These are phyloP conservation scores for Lycium barbarum DNA, from an alignment of 257 asterid species.

Conservation along the genomic window DNA sequence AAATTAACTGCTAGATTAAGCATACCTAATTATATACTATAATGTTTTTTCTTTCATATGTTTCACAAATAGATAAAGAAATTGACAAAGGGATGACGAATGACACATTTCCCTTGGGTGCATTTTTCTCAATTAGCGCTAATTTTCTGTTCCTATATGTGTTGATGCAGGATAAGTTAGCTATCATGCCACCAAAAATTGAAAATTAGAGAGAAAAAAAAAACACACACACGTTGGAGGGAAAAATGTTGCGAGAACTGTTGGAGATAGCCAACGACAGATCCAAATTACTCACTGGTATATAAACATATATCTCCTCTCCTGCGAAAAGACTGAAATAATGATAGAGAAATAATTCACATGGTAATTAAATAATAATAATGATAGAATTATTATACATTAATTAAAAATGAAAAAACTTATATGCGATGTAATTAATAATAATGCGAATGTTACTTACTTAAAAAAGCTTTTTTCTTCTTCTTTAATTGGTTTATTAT, in stretches of 20 bases:
- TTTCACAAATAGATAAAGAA: neutral
- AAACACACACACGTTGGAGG: neutral
- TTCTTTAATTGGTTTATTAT: no score
- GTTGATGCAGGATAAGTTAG: constrained; percentile 28
- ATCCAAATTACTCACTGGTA: constrained; percentile 24
- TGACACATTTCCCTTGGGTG: neutral
- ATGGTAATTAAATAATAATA: neutral
- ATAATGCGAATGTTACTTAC: no score
- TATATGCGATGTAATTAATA: no score
- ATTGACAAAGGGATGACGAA: neutral
- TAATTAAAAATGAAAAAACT: no score
- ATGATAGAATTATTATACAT: neutral
- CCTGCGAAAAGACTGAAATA: neutral
- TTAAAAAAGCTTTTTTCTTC: no score
- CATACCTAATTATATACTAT: no score
- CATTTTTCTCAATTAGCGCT: neutral
- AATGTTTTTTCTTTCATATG: neutral
- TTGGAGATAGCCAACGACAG: neutral
- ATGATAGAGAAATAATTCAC: neutral
- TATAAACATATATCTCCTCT: neutral
- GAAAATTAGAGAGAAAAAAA: neutral
- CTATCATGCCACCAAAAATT: neutral
- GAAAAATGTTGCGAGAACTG: constrained; percentile 17
- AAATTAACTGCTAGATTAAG: neutral
- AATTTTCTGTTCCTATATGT: neutral